These are phyloP conservation scores for Trichoderma asperelloides DNA, from an alignment of 495 filamentous ascomycete species.

Conservation along the genomic window DNA sequence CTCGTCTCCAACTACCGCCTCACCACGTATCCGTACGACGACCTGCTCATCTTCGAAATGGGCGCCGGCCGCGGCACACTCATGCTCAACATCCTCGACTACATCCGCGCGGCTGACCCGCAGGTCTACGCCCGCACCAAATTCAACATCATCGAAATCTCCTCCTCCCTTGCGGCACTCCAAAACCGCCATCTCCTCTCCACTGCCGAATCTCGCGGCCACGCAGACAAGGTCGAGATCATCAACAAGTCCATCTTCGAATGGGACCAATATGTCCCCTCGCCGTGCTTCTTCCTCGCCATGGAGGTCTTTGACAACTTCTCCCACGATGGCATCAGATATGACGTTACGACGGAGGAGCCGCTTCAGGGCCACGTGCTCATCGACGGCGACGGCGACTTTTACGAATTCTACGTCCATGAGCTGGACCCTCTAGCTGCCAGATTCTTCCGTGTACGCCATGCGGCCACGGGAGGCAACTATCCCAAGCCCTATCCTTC, in stretches of 20 bases:
- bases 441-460: constrained; percentile 71
- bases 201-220: constrained; percentile 57
- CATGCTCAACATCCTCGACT: constrained; percentile 96
- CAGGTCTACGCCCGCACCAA: constrained; percentile 90
- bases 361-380: constrained; percentile 81
- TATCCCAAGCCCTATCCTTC: constrained; percentile 49
- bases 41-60: constrained; percentile 98
- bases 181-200: constrained; percentile 62
- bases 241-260: constrained; percentile 91
- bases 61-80: constrained; percentile 94
- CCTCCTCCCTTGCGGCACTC: constrained; percentile 62
- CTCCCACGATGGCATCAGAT: constrained; percentile 86
- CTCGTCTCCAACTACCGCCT: constrained; percentile 93
- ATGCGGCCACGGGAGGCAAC: constrained; percentile 42
- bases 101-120: constrained; percentile 81
- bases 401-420: constrained; percentile 82
- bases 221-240: constrained; percentile 80
- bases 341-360: constrained; percentile 62
- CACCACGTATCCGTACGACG: constrained; percentile 87
- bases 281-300: constrained; percentile 95
- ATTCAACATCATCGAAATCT: constrained; percentile 95
- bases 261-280: constrained; percentile 76
- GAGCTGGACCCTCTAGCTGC: constrained; percentile 72
- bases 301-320: constrained; percentile 99
- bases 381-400: constrained; percentile 78